A percentile compares a stretch with the other conserved stretches of the same genome.
These are phyloP conservation scores for Scheffersomyces titani DNA, from an alignment of 1,139 yeast species.

Conservation along the genomic window DNA sequence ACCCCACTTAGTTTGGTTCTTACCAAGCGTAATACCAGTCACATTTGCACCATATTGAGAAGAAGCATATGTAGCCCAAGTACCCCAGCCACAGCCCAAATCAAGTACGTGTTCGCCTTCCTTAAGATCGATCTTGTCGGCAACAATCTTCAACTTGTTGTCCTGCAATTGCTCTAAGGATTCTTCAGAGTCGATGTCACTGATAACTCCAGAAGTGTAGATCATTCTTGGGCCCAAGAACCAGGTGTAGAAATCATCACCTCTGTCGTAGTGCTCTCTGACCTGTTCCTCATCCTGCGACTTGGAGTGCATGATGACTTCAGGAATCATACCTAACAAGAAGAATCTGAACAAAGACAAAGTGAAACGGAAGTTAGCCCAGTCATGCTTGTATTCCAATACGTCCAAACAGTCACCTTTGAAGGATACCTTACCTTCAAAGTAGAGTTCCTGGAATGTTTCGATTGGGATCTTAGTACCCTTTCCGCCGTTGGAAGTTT, in stretches of 20 bases:
- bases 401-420: slow-evolving; percentile 87
- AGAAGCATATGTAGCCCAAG: slow-evolving; percentile 83
- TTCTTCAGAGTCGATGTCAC: slow-evolving; percentile 72
- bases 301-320: slow-evolving; percentile 86
- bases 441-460: slow-evolving; percentile 87
- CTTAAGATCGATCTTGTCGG: slow-evolving; percentile 79
- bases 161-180: slow-evolving; percentile 86
- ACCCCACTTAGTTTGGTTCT: slow-evolving; percentile 92
- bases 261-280: slow-evolving; percentile 93
- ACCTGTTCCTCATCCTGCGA: slow-evolving; percentile 97
- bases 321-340: slow-evolving; percentile 89
- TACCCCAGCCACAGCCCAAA: slow-evolving; percentile 97
- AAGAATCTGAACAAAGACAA: slow-evolving; percentile 76
- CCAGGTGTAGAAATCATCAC: slow-evolving; percentile 94
- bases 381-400: slow-evolving; percentile 86
- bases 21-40: slow-evolving; percentile 88
- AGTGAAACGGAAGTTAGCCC: slow-evolving; percentile 85
- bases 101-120: slow-evolving; percentile 78
- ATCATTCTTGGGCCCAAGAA: slow-evolving; percentile 94
- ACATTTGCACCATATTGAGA: slow-evolving; percentile 82
- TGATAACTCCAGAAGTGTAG: slow-evolving; percentile 84
- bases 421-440: slow-evolving; percentile 81
- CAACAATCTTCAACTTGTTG: slow-evolving; percentile 83
- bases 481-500: slow-evolving; percentile 53
- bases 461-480: slow-evolving; percentile 85